phyloP scores from a whole-genome alignment of 805 yeast species.

The Myxozyma neotropica region DNA sequence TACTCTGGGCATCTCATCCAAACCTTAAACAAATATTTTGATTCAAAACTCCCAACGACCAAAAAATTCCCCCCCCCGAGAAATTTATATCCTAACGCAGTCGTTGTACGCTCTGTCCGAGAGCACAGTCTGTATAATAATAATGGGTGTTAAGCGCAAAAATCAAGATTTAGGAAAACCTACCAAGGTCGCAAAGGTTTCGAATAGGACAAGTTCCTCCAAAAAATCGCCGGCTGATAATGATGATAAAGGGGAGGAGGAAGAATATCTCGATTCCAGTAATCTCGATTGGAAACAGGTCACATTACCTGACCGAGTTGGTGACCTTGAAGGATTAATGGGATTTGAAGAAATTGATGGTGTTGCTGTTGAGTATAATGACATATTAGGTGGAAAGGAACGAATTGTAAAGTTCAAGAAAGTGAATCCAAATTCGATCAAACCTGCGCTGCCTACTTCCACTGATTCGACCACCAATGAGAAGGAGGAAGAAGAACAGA shows the following conservation, averaged over 20 bases:
- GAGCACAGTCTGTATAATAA: no score
- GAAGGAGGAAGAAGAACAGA: conserved; percentile 30
- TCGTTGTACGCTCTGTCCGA: no score
- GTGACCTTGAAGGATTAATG: conserved; percentile 85
- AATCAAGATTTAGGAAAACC: not conserved
- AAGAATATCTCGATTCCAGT: conserved; percentile 15
- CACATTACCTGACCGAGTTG: conserved; percentile 77
- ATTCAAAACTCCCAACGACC: conserved; percentile 1
- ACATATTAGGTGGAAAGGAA: conserved; percentile 53
- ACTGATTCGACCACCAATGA: conserved; percentile 28
- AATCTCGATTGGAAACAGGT: conserved; percentile 69
- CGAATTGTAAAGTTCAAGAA: conserved; percentile 26
- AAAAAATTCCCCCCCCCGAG: not conserved
- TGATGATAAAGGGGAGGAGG: not conserved
- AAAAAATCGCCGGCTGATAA: not conserved
- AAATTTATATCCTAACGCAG: no score
- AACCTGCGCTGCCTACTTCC: conserved; percentile 43
- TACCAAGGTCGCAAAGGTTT: not conserved
- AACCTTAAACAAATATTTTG: not conserved
- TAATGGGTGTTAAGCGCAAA: conserved; percentile 7
- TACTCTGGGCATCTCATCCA: no score
- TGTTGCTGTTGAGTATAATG: conserved; percentile 73
- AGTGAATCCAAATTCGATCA: conserved; percentile 35
- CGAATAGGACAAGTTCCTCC: not conserved
- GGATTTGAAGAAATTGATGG: conserved; percentile 95